Base-by-base conservation (phyloP, 23 red algal genomes). In the Gracilaria domingensis region DNA sequence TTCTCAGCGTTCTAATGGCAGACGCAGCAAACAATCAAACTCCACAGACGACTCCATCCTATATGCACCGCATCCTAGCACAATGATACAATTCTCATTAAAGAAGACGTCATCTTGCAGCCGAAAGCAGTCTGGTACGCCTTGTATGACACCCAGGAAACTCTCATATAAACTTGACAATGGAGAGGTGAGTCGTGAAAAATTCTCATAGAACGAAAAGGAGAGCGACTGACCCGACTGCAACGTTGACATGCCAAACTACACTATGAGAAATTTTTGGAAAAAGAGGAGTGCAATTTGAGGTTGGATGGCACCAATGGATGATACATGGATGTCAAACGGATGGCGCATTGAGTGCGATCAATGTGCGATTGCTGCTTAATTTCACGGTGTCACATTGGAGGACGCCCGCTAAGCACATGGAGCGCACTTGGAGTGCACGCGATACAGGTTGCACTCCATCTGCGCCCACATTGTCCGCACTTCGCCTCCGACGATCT, bases 11-110 rank as follows among this genome's bases (percentile, higher is more conserved):
- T 64, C 97, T 88, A 45, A 88, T 91, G 6, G 93, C 90, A 45
- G 89, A 90, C 60, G 96, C 97, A 34, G 97, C 97, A 77, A 99
- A 72, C 97, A 99, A 47, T 99, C 97, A 81, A 99, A 99, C 66
- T 99, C 97, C 1, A 99, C 97, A 62, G 97, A 99, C 25, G 97
- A 99, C 54, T 94, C 97, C 38, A 99, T 99, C 34, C 97, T 94
- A 59, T 99, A 99, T 5, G 93, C 93, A 34, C 97, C 97, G 35
- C 81, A 93, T 58, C 97, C 97, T 14, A 99, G 86, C 9, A 99
- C 97, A 28, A 99, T 96, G 16, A 85, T 96, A 23, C 97, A 93
- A 39, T 95, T 59, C 44, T 86, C 87, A 49, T 93, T 86, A 39
- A 98, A 98, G n/a, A 18, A 51, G 2, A 98, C 80, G 55, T 98